Evolutionary conservation across 345 rosid species (phyloP), one percentile per base, ranked within the genome.

Genomic region (Euphorbia peplus): DNA sequence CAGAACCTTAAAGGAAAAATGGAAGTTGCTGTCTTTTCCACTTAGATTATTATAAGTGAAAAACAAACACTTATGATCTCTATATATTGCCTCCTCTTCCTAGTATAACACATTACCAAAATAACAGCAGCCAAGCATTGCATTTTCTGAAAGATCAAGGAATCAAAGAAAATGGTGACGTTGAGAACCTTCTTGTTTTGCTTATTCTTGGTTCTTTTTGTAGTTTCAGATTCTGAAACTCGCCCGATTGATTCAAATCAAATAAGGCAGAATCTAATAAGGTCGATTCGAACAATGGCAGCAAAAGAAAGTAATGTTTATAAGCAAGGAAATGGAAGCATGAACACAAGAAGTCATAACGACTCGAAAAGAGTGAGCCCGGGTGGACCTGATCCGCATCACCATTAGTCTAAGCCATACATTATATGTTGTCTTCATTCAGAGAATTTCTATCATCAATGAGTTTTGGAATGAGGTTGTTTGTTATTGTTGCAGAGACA

Each of bases 321-420:
- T 12, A 52, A 48, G n/a, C 32, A 37, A 19, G 76, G 37, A 41
- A 63, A 73, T 32, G 76, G 44, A 25, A 47, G 61, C 26, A 66
- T 16, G 62, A 69, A 35, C 28, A 29, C 15, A 16, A 29, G n/a
- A 16, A 25, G 41, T n/a, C 52, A 60, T 6, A 25, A 35, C 16
- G 69, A 37, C 9, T 66, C 80, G 37, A 78, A 77, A 72, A 65
- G 85, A 37, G 24, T 30, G 2, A 82, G 87, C 56, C 88, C 92
- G 0, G 90, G 85, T 12, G 90, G 92, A 9, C 86, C 88, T 28
- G 85, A 82, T 63, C 73, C 83, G 0, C 83, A 77, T 0, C 90
- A 88, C 67, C 92, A 83, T 66, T 73, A 76, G 76, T 29, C 13
- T 32, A 12, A 2, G 50, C 12, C 50, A 44, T 16, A 10, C 50